Conservation (phyloP, 768 basidiomycete genomes). For the Pulveroboletus frians region DNA sequence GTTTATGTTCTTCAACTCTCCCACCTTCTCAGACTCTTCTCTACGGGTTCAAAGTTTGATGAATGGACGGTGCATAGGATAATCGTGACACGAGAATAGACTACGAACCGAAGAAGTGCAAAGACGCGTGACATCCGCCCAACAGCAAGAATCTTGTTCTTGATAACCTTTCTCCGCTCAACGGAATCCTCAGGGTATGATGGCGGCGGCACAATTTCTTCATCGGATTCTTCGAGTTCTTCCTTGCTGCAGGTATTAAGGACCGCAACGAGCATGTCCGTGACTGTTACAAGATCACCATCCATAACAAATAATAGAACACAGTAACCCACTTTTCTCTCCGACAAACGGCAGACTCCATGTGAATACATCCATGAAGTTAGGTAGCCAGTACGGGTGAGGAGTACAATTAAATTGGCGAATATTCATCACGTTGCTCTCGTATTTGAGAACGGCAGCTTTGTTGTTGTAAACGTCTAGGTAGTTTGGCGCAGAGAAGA, state of each 20-base stretch:
- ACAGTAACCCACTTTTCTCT: slow-evolving; percentile 71
- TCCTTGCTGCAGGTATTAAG: slow-evolving; percentile 95
- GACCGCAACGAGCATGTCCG: slow-evolving; percentile 97
- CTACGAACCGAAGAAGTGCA: slow-evolving; percentile 83
- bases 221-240: slow-evolving; percentile 81
- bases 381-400: slow-evolving; percentile 96
- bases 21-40: slow-evolving; percentile 96
- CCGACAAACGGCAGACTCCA: slow-evolving; percentile 99
- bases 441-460: slow-evolving; percentile 97
- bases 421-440: slow-evolving; percentile 98
- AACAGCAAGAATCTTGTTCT: slow-evolving; percentile 97
- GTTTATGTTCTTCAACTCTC: slow-evolving; percentile 89
- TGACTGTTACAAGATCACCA: slow-evolving; percentile 53
- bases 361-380: slow-evolving; percentile 99
- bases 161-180: slow-evolving; percentile 88
- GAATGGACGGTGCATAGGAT: not conserved
- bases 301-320: not conserved
- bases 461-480: slow-evolving; percentile 99
- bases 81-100: not conserved
- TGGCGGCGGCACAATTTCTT: slow-evolving; percentile 37
- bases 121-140: slow-evolving; percentile 96
- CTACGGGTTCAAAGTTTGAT: slow-evolving; percentile 34
- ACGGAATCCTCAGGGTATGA: slow-evolving; percentile 41
- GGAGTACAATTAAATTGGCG: slow-evolving; percentile 96
- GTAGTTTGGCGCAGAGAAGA: slow-evolving; percentile 97